Evolutionary conservation across 2,329 filamentous ascomycete species (phyloP), one percentile per base, ranked within the genome.

Genomic region (Trichoderma sp.): DNA sequence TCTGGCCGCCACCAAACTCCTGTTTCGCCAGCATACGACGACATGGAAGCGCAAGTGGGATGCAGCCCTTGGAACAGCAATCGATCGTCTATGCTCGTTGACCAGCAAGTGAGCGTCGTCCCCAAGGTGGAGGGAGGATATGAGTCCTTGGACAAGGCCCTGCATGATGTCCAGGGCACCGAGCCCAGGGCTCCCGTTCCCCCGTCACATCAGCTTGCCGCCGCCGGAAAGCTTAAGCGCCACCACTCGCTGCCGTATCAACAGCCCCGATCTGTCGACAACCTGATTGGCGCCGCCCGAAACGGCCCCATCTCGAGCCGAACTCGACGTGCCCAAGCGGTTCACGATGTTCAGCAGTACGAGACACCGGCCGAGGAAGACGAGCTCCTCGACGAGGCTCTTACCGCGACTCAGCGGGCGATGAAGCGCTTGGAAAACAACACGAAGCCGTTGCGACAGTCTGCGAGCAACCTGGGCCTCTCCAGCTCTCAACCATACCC

Each of bases 331-430:
- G 91, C 92, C 14, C 87, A 96, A 77, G 90, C 92, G 16, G 77
- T 77, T 5, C 90, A 93, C 71, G 91, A 91, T 5, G 89, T 91
- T 59, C 91, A 92, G 74, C 90, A 93, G 71, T 97, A 98, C 77
- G 96, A 99, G 76, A 94, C 94, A 0, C 93, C 96, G 1, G 94
- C 97, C 75, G 96, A 99, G 79, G 95, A 98, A 77, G 96, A 99
- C 70, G 96, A 99, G 80, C 86, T 99, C 11, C 85, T 98, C 11
- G 94, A 97, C 73, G 96, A 99, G 80, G 94, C 90, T 24, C 84
- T 97, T 52, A 87, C 89, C 59, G 93, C 92, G 6, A 92, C 94
- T 0, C 90, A 90, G 74, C 88, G 87, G 70, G 92, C 90, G 8
- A 91, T 92, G 76, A 90, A 88, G 76, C 89, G 89, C 11, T 83